Base-by-base conservation (phyloP, 768 basidiomycete species). In the Dendrothele bispora region DNA sequence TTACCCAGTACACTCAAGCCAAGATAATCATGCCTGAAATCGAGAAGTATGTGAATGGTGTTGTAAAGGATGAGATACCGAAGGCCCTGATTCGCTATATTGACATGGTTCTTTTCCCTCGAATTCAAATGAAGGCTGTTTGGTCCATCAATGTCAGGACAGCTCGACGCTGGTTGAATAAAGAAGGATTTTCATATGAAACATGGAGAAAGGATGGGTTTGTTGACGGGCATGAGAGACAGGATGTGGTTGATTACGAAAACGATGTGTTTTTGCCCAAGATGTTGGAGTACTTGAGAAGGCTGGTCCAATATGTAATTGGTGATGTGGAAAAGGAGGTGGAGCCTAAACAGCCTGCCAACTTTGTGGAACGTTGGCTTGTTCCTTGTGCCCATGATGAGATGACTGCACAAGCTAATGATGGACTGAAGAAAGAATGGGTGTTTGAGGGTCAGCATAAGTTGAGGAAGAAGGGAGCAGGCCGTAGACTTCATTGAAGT, bases 361-460 rank as follows among this genome's bases (percentile, higher is more conserved):
- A 38, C 5, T 15, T 17, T 18, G 18, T 12, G 4, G 30, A 43
- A 7, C 18, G 32, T 4, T n/a, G 14, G 7, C 32, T 46, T 15
- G 45, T 47, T 24, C 36, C 39, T 7, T 25, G 14, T 39, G 60
- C 56, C 32, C 73, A 67, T 46, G 73, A 70, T 52, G 67, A 75
- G 50, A 73, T 71, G 65, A 72, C 67, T 2, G 61, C 62, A 1
- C 71, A 77, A 43, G 61, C 69, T 35, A 61, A 77, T 54, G 63
- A 74, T 57, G 57, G 52, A 10, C 26, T 39, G n/a, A 56, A 49
- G 39, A 62, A 59, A 34, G 39, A 32, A 2, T 53, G 48, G 49
- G 30, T 51, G 1, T 42, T 44, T 17, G 28, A 56, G 32, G 53
- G 46, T n/a, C 52, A 65, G 43, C 50, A 62, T 0, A 43, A 55